phyloP scores from a whole-genome alignment of 257 asterid species.

The Solanum pennellii region DNA sequence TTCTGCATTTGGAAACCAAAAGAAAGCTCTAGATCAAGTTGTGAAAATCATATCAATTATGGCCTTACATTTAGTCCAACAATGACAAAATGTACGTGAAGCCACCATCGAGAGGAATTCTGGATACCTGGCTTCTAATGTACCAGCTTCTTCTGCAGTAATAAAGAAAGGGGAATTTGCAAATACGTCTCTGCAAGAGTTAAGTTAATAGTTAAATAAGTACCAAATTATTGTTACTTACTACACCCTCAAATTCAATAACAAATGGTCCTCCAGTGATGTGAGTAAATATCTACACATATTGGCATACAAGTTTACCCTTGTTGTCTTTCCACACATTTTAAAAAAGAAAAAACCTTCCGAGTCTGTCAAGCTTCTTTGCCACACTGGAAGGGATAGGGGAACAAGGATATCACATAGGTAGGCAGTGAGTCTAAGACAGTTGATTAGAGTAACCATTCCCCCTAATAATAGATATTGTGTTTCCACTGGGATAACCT shows the following conservation, averaged over 20 bases:
- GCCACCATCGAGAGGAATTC: constrained; percentile 1
- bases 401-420: background rate
- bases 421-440: background rate
- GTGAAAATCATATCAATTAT: background rate
- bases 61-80: background rate
- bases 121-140: constrained; percentile 54
- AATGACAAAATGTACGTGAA: background rate
- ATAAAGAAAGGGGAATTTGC: constrained; percentile 87
- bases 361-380: background rate
- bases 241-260: background rate
- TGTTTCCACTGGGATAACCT: background rate
- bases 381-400: background rate
- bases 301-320: background rate
- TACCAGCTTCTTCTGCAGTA: constrained; percentile 81
- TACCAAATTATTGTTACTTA: background rate
- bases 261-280: background rate
- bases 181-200: constrained; percentile 67
- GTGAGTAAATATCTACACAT: background rate
- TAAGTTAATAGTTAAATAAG: background rate
- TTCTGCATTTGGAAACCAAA: constrained; percentile 32
- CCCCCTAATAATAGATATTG: background rate
- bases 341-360: background rate
- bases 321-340: background rate
- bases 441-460: background rate
- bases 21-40: background rate